A percentile compares a stretch with the other conserved stretches of the same genome.
Evolutionary conservation across 169 alveolate species (phyloP).

Genomic region (Plasmodium adleri): DNA sequence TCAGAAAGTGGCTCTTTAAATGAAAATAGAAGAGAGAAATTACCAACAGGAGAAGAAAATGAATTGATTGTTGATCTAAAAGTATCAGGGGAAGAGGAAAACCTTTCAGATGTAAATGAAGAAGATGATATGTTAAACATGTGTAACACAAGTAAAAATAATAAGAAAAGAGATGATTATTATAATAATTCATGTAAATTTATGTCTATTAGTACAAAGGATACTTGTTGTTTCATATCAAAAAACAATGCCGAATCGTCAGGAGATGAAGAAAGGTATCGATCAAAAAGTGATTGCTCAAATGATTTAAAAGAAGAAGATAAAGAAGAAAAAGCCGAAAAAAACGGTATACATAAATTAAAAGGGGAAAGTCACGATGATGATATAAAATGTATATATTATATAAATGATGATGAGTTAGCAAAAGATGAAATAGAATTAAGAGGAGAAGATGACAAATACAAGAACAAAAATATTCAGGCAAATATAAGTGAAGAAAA

Average conservation of each 20-base stretch:
- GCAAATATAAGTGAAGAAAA: slow-evolving; percentile 4
- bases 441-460: slow-evolving; percentile 1
- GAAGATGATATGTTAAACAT: slow-evolving; percentile 25
- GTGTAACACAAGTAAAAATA: slow-evolving; percentile 28
- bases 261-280: slow-evolving; percentile 59
- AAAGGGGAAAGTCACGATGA: slow-evolving; percentile 11
- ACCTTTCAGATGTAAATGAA: slow-evolving; percentile 13
- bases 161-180: slow-evolving; percentile 29
- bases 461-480: background rate
- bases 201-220: slow-evolving; percentile 75
- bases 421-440: background rate
- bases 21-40: slow-evolving; percentile 7
- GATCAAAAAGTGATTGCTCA: slow-evolving; percentile 9
- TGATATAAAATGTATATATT: slow-evolving; percentile 12
- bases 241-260: slow-evolving; percentile 21
- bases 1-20: slow-evolving; percentile 21
- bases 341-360: slow-evolving; percentile 4
- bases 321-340: slow-evolving; percentile 1
- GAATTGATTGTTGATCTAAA: too few species aligned
- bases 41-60: too few species aligned
- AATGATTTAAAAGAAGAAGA: slow-evolving; percentile 12
- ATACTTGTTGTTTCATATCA: slow-evolving; percentile 43
- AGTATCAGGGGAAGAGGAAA: slow-evolving; percentile 1
- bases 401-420: background rate
- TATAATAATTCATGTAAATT: slow-evolving; percentile 52